Evolutionary conservation across 495 filamentous ascomycete species (phyloP), one percentile per base, ranked within the genome.

Genomic region (Hypoxylon lenormandii): DNA sequence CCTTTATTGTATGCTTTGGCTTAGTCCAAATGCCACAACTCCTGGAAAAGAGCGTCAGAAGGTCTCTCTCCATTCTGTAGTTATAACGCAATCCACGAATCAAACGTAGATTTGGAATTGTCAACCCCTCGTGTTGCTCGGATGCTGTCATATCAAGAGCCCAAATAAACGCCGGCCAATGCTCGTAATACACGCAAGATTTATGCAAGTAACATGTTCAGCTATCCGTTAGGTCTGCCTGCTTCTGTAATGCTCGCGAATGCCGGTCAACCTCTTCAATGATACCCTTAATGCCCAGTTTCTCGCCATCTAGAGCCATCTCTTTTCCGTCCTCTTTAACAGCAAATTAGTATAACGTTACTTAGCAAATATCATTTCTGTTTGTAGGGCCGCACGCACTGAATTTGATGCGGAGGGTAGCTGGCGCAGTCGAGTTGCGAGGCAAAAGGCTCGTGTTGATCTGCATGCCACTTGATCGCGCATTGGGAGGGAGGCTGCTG

Each of bases 181-280:
- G 65, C 66, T 69, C 40, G 21, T 64, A 55, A 38, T 51, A 72
- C 21, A 66, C 57, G 52, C 57, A 70, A 40, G 45, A 43, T 40
- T 46, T 38, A 53, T 58, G 21, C 7, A 61, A 5, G 55, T 49
- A 18, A 36, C n/a, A 51, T 59, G 42, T 59, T 80, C 68, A 76
- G 48, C 55, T 89, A 33, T 86, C 87, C 68, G 87, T 84, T 77
- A 99, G 76, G 68, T 94, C 93, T 64, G 92, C 90, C 80, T 93
- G 87, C 72, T 96, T 86, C 66, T 90, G 87, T 74, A 99, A 78
- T 37, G 80, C 78, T 50, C 96, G 84, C 42, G 92, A 96, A 83
- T 98, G 91, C 57, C 96, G 86, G 76, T 97, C 91, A 38, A 97
- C 88, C 79, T 97, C 92, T 77, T 93, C 92, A 33, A 91, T 82